A percentile compares a stretch with the other conserved stretches of the same genome.
Evolutionary conservation across 2,329 filamentous ascomycete species (phyloP).

Genomic region (Trichoderma oligosporum): DNA sequence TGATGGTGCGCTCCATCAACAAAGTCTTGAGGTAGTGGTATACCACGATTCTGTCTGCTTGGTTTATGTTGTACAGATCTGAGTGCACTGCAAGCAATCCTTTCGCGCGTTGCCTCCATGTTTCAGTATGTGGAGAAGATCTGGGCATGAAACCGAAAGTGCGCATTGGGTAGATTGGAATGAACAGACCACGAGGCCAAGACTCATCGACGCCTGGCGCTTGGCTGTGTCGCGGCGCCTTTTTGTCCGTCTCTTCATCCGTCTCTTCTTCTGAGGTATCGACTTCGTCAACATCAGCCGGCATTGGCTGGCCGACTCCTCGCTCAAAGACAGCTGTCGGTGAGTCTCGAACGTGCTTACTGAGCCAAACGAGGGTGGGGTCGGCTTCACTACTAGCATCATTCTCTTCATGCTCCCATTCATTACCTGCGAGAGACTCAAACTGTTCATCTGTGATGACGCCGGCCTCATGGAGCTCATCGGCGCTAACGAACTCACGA

Average conservation of each 20-base stretch:
- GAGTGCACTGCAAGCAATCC: constrained; percentile 23
- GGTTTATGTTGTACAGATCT: constrained; percentile 60
- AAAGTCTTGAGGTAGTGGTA: constrained; percentile 62
- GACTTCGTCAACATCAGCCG: background rate
- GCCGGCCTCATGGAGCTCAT: constrained; percentile 49
- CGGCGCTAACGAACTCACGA: constrained; percentile 48
- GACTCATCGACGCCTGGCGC: constrained; percentile 1
- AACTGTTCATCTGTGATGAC: constrained; percentile 62
- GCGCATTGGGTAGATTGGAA: constrained; percentile 4
- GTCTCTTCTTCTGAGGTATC: background rate
- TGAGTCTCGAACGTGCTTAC: constrained; percentile 8
- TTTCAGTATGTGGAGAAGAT: background rate
- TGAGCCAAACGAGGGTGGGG: constrained; percentile 22
- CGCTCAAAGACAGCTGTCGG: background rate
- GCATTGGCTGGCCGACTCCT: too few species aligned
- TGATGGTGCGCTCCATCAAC: constrained; percentile 46
- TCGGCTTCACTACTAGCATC: background rate
- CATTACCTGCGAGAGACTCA: constrained; percentile 51
- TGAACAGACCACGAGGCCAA: background rate
- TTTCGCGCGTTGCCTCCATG: constrained; percentile 21
- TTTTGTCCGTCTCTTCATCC: background rate
- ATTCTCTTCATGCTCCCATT: constrained; percentile 28
- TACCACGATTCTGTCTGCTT: constrained; percentile 55
- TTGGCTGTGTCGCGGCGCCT: background rate
- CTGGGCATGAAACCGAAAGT: background rate